Base-by-base conservation (phyloP, 1,284 basidiomycete species). In the Leccinum olivaceoglutinosum region DNA sequence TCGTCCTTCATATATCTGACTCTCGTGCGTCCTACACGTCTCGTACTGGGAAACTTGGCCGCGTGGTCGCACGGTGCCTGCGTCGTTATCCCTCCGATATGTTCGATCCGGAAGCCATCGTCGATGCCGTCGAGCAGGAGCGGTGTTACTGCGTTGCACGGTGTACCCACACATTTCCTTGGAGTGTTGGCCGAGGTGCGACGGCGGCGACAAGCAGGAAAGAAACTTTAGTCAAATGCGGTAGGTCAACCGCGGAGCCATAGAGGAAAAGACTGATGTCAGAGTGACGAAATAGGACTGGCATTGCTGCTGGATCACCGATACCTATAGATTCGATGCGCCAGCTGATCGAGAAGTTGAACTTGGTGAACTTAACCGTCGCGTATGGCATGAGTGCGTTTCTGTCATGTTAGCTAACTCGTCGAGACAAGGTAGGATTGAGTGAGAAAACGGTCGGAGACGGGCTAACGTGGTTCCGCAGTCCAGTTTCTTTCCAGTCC, bases 341-440 rank as follows among this genome's bases (percentile, higher is more conserved):
- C 66, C 81, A 80, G 56, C 79, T 92, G 32, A 89, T 89, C 29
- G 75, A 80, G 49, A 84, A 86, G 66, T 69, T 93, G 58, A 86
- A 90, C 68, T 72, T 94, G 46, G 79, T 71, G 4, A 89, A 92
- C 41, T 76, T 93, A 61, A 93, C 92, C 0, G 88, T 86, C 62
- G 90, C 84, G n/a, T 93, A 90, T 75, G 90, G 91, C 63, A 92
- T 92, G 90, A 92, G 90, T 92, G 65, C 66, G 86, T 81, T 16
- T 7, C 46, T 58, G 46, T n/a, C n/a, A 18, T 29, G 54, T 61
- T 51, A 29, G 14, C 62, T 73, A 59, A 81, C 71, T 44, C n/a
- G 46, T 60, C 32, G 51, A 87, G 70, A 87, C 85, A 12, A 85
- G 83, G 83, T 82, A 46, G 41, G 62, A 29, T 57, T 39, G 14